phyloP scores from a whole-genome alignment of 306 rosid genomes.

The Lithocarpus polystachyus region DNA sequence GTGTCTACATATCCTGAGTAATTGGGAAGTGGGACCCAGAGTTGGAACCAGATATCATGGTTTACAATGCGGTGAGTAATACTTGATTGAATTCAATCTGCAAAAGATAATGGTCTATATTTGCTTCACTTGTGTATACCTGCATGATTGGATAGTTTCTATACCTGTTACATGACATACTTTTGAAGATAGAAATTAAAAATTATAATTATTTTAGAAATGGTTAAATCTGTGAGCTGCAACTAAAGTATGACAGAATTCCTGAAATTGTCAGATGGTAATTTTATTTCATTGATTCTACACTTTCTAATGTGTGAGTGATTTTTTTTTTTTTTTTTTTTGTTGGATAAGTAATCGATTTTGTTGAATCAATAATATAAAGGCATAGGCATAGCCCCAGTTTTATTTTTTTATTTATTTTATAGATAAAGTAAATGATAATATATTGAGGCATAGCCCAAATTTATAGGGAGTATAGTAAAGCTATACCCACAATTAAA shows the following conservation, averaged over 20 bases:
- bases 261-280: no score
- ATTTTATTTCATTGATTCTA: background rate
- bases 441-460: no score
- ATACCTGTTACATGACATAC: background rate
- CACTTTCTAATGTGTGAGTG: background rate
- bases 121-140: background rate
- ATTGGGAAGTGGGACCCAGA: slow-evolving; percentile 87
- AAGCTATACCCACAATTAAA: no score
- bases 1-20: slow-evolving; percentile 78
- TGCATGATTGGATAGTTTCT: background rate
- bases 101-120: background rate
- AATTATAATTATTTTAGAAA: background rate
- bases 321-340: no score
- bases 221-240: no score
- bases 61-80: slow-evolving; percentile 26
- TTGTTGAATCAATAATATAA: no score
- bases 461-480: no score
- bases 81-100: background rate
- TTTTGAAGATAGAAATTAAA: background rate
- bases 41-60: slow-evolving; percentile 76
- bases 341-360: no score
- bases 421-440: no score
- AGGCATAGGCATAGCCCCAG: no score
- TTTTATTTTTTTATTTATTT: no score
- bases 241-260: background rate